Evolutionary conservation across 805 yeast genomes (phyloP).

Genomic region (Kodamaea lidongshanica): DNA sequence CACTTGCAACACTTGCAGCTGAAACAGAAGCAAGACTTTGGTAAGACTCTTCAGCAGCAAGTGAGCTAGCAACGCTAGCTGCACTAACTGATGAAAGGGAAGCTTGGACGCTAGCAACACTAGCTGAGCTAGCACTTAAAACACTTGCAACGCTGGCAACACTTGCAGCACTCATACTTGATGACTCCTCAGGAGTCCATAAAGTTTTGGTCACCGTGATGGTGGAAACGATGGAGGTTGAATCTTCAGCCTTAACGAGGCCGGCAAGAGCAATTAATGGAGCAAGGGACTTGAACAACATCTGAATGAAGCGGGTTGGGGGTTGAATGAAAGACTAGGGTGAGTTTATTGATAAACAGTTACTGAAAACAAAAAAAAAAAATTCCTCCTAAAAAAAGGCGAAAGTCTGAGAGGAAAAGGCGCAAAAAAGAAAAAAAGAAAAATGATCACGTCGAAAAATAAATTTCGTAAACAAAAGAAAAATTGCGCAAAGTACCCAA

Average conservation of each 20-base stretch:
- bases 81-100: slow-evolving; percentile 16
- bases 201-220: slow-evolving; percentile 43
- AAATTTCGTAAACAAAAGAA: no score
- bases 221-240: slow-evolving; percentile 33
- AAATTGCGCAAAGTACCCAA: no score
- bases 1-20: slow-evolving; percentile 15
- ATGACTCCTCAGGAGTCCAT: slow-evolving; percentile 41
- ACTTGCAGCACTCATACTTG: slow-evolving; percentile 18
- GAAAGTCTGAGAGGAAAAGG: no score
- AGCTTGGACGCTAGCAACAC: slow-evolving; percentile 11
- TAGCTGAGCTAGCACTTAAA: slow-evolving; percentile 14
- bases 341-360: no score
- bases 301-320: slow-evolving; percentile 3
- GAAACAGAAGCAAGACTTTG: slow-evolving; percentile 12
- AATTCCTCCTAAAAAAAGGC: no score
- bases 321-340: slow-evolving; percentile 2
- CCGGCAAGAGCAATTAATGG: slow-evolving; percentile 10
- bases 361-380: no score
- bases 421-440: no score
- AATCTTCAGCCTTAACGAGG: slow-evolving; percentile 11
- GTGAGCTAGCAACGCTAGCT: slow-evolving; percentile 24
- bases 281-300: slow-evolving; percentile 12
- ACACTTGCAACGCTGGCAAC: slow-evolving; percentile 10
- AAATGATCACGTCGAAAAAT: no score
- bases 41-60: slow-evolving; percentile 7